Base-by-base conservation (phyloP, 1,139 yeast species). In the Diutina pseudorugosa region DNA sequence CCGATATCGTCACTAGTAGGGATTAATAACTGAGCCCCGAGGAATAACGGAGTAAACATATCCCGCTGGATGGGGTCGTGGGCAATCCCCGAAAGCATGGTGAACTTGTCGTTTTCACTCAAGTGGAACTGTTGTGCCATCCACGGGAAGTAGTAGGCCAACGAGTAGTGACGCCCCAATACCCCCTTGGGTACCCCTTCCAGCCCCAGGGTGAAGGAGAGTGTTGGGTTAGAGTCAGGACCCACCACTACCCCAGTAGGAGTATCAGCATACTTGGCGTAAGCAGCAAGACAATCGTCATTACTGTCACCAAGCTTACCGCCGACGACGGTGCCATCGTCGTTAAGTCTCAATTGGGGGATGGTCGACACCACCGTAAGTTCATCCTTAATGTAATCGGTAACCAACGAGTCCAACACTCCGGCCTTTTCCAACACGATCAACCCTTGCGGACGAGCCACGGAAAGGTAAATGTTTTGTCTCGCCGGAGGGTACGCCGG, bases 111-210 rank as follows among this genome's bases (percentile, higher is more conserved):
- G 47, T 83, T 77, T 55, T 80, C 86, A 41, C 86, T 78, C 51
- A 93, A 76, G 47, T 83, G 80, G 63, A 94, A 93, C 53, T 83
- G 79, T 65, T 87, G 69, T 18, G 97, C 77, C 99, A 93, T 93
- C 99, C 99, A 93, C 43, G 96, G 96, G 78, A 93, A 93, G 68
- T 93, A 93, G 71, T 94, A 93, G 1, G 98, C 96, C 58, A 93
- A 75, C 1, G 98, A 91, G 67, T 83, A 94, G 65, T 94, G 98
- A 70, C 99, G 87, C 50, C 99, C 99, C 57, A 89, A 77, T 30
- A 93, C 99, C 73, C 99, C 99, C 71, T 93, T 93, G 60, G 99
- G 99, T 58, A 93, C 75, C 67, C 99, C 99, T 69, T 93, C 99
- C 12, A 96, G 87, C 42, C 99, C 99, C 21, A 96, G 87, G n/a